phyloP scores from a whole-genome alignment of 352 stramenopile species.

The Globisporangium uncinulatum region DNA sequence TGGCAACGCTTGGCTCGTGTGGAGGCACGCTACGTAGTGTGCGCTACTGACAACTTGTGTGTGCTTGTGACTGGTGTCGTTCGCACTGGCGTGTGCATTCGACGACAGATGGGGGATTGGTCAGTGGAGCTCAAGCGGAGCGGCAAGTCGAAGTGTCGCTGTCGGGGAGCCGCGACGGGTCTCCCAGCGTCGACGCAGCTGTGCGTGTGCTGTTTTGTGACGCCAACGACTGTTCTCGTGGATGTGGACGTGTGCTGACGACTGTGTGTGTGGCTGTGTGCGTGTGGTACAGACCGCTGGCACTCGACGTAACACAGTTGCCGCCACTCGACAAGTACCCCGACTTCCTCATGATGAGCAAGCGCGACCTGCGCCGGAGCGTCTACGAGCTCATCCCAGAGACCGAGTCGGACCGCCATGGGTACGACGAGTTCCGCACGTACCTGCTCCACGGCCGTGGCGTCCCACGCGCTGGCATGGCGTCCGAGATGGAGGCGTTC shows the following conservation, averaged over 20 bases:
- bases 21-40: neutral
- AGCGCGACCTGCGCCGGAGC: slow-evolving; percentile 33
- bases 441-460: slow-evolving; percentile 57
- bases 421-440: slow-evolving; percentile 57
- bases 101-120: slow-evolving; percentile 23
- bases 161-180: slow-evolving; percentile 24
- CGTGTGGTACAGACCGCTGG: slow-evolving; percentile 34
- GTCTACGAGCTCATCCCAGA: slow-evolving; percentile 72
- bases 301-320: slow-evolving; percentile 56
- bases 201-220: slow-evolving; percentile 5
- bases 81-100: neutral
- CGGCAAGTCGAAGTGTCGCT: slow-evolving; percentile 42
- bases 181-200: slow-evolving; percentile 15
- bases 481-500: slow-evolving; percentile 51
- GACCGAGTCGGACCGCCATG: slow-evolving; percentile 35
- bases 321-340: slow-evolving; percentile 51
- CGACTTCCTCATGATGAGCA: slow-evolving; percentile 64
- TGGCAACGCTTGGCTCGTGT: neutral
- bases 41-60: slow-evolving; percentile 2
- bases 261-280: slow-evolving; percentile 6
- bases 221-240: neutral
- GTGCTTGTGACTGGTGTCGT: slow-evolving; percentile 1
- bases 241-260: neutral
- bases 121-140: slow-evolving; percentile 48
- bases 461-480: slow-evolving; percentile 41